Evolutionary conservation across 2,329 filamentous ascomycete genomes (phyloP), one percentile per base, ranked within the genome.

Genomic region (Xenosphaeropsis pyriputrescens): DNA sequence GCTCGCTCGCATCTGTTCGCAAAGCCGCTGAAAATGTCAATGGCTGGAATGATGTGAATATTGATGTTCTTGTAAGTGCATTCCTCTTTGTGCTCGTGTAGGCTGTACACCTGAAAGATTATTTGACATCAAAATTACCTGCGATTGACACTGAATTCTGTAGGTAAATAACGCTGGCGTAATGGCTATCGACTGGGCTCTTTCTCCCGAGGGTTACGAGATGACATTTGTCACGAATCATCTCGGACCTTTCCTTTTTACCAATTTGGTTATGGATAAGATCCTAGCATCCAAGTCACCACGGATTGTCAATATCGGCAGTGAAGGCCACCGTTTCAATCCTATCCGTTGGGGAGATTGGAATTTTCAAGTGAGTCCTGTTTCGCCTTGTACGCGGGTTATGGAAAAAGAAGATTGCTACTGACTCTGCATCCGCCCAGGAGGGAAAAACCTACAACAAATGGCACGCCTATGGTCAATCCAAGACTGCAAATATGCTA

Each of bases 131-230:
- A n/a, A n/a, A n/a, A n/a, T n/a, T n/a, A n/a, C n/a, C n/a, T n/a
- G n/a, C n/a, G n/a, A n/a, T n/a, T n/a, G n/a, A n/a, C n/a, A n/a
- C n/a, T n/a, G n/a, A n/a, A n/a, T n/a, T n/a, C n/a, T n/a, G n/a
- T n/a, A n/a, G n/a, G n/a, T n/a, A 7, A 62, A 63, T 43, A 63
- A 61, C 34, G 60, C 61, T 0, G 50, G 44, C 1, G 50, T 63
- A 40, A 63, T 63, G 61, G 58, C 50, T 7, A 39, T 50, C 5
- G 46, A 49, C 0, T 32, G 38, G 1, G 39, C 42, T 11, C 34
- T 50, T 11, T 56, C 55, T 1, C 40, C 40, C 0, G 62, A 65
- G 34, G 60, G 60, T 0, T 46, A 54, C 34, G 63, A 53, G 35
- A 32, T 26, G 5, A 43, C 45, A 19, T 48, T 50, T 18, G 43